Evolutionary conservation across 73 alveolate genomes (phyloP), one percentile per base, ranked within the genome.

Genomic region (Paraurostyla sp.): DNA sequence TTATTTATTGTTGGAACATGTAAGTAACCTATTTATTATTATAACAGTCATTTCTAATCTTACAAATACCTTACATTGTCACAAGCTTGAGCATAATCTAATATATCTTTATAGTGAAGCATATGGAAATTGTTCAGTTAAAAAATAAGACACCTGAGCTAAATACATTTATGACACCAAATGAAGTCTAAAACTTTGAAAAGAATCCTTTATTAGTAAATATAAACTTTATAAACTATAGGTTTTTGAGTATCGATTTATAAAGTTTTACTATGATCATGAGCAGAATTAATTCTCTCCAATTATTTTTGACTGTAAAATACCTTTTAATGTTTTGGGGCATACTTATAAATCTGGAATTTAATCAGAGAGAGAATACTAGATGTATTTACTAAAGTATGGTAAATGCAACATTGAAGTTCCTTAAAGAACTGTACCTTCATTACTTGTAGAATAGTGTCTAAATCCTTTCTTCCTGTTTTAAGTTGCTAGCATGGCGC

Each of bases 351-450:
- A n/a, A n/a, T n/a, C n/a, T 18, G 88, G 76, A 6, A 22, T 85
- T 30, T 16, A 51, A 33, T 36, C 45, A 9, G 51, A 76, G 6
- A 4, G 35, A 1, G 51, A 46, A 42, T 52, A 35, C 6, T 50
- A 7, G 4, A 56, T 41, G 80, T 27, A 80, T 30, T 7, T n/a
- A 36, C 20, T 35, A 18, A 50, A 56, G 22, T 85, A 85, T 73
- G 95, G 95, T 7, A 58, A 43, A 0, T 63, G 91, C 32, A 49
- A 57, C 13, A 85, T 90, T 87, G 89, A 90, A 25, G 69, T 90
- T 7, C 84, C 80, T 0, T 51, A 60, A 0, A 90, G 68, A 51
- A 49, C 87, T 25, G 60, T 86, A n/a, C 88, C 87, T 15, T 45
- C 43, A 1, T 63, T 90, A 4, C 29, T 83, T 25, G 29, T 90